Evolutionary conservation across 2,329 filamentous ascomycete genomes (phyloP).

Genomic region (Fusarium musae): DNA sequence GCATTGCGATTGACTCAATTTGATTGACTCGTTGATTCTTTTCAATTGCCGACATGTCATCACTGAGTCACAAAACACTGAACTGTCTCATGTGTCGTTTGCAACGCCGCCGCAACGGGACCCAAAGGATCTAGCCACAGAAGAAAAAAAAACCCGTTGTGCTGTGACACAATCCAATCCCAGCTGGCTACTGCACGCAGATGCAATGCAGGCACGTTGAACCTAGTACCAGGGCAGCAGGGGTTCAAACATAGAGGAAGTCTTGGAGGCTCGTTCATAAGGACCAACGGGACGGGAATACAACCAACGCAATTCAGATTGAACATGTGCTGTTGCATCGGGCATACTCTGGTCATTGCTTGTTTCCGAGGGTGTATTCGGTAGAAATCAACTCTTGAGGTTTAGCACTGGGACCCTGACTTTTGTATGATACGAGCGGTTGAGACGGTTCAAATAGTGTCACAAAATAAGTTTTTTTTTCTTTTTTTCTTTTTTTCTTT

Average conservation of each 20-base stretch:
- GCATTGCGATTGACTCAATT: background rate
- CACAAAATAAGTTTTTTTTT: background rate
- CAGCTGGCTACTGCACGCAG: slow-evolving; percentile 1
- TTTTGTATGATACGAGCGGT: background rate
- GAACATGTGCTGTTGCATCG: background rate
- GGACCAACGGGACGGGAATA: background rate
- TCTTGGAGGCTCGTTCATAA: background rate
- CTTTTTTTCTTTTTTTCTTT: background rate
- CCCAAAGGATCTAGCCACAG: background rate
- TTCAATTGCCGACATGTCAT: background rate
- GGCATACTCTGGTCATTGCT: background rate
- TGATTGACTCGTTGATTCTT: slow-evolving; percentile 4
- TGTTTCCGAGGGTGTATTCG: background rate
- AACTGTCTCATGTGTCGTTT: background rate
- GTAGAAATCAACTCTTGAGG: background rate
- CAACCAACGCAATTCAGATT: background rate
- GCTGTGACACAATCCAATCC: background rate
- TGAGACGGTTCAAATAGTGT: background rate
- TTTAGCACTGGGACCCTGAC: slow-evolving; percentile 1
- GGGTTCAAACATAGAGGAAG: slow-evolving; percentile 1
- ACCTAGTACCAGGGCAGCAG: background rate
- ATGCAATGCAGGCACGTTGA: slow-evolving; percentile 11
- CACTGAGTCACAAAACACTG: background rate
- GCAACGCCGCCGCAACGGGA: too few relatives aligned
- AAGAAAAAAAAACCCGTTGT: background rate